phyloP scores from a whole-genome alignment of 805 yeast species.

The Metschnikowia reukaufii region DNA sequence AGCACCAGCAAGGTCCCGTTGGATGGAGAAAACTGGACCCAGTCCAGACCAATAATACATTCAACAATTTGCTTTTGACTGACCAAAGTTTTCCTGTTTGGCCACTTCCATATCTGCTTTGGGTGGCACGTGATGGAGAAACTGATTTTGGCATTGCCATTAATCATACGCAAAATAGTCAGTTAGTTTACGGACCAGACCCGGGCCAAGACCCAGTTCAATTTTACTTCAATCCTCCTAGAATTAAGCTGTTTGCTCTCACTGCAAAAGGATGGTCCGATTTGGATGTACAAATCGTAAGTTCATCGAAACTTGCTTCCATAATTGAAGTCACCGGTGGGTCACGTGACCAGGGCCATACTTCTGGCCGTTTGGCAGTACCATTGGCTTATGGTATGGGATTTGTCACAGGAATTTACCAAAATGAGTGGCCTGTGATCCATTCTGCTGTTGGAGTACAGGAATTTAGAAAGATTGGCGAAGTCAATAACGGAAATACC shows the following conservation, averaged over 20 bases:
- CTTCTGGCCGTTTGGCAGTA: slow-evolving; percentile 42
- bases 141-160: slow-evolving; percentile 64
- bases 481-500: slow-evolving; percentile 30
- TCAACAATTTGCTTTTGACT: slow-evolving; percentile 67
- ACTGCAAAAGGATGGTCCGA: slow-evolving; percentile 30
- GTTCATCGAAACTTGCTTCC: slow-evolving; percentile 35
- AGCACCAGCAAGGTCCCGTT: slow-evolving; percentile 37
- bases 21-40: slow-evolving; percentile 39
- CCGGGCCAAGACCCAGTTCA: slow-evolving; percentile 51
- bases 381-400: slow-evolving; percentile 86
- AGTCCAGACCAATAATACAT: slow-evolving; percentile 75
- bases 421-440: slow-evolving; percentile 30
- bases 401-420: slow-evolving; percentile 60
- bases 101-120: slow-evolving; percentile 80
- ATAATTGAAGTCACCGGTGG: slow-evolving; percentile 22
- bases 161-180: slow-evolving; percentile 58
- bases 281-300: slow-evolving; percentile 22
- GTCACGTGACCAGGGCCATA: slow-evolving; percentile 1
- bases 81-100: slow-evolving; percentile 69
- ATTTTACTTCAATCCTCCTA: slow-evolving; percentile 68
- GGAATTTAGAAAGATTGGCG: slow-evolving; percentile 37
- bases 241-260: slow-evolving; percentile 57
- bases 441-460: slow-evolving; percentile 68
- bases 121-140: slow-evolving; percentile 53
- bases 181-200: slow-evolving; percentile 71